Conservation (phyloP, 2,329 filamentous ascomycete species). For the Cladophialophora psammophila region DNA sequence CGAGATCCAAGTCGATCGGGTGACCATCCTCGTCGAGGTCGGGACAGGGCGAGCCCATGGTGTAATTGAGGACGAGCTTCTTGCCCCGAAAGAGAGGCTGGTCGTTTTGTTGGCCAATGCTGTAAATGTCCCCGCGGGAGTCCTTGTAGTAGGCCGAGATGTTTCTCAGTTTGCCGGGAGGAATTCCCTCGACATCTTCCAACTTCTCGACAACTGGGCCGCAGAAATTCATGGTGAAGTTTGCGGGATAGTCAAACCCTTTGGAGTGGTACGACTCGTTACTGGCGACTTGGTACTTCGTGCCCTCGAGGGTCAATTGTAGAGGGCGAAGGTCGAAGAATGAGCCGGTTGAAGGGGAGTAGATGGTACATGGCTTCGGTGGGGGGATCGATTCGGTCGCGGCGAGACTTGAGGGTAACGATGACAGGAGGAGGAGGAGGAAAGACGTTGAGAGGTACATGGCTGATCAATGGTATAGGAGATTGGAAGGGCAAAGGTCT, state of each 20-base stretch:
- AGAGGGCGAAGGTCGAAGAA: conserved; percentile 70
- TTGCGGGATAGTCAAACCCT: conserved; percentile 59
- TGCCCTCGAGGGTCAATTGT: conserved; percentile 45
- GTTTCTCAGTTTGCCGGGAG: conserved; percentile 52
- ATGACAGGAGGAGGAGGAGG: conserved; percentile 45
- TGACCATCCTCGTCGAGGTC: conserved; percentile 40
- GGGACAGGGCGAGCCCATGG: conserved; percentile 74
- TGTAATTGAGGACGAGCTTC: conserved; percentile 78
- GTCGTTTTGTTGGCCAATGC: conserved; percentile 52
- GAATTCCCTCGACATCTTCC: conserved; percentile 55
- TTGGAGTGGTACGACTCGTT: conserved; percentile 57
- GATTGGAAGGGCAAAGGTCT: neutral
- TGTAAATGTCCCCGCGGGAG: conserved; percentile 34
- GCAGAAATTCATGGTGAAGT: conserved; percentile 61
- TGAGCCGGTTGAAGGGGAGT: conserved; percentile 65
- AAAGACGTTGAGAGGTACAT: conserved; percentile 35
- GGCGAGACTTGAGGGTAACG: conserved; percentile 43
- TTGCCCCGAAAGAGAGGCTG: conserved; percentile 58
- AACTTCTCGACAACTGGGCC: conserved; percentile 57
- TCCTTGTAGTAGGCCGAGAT: conserved; percentile 58
- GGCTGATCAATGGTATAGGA: conserved; percentile 7
- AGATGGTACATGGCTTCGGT: conserved; percentile 67
- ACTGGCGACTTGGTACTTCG: conserved; percentile 54
- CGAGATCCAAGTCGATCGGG: conserved; percentile 31
- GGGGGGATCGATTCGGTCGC: conserved; percentile 52